Evolutionary conservation across 1,284 basidiomycete genomes (phyloP).

Genomic region (Moesziomyces antarcticus): DNA sequence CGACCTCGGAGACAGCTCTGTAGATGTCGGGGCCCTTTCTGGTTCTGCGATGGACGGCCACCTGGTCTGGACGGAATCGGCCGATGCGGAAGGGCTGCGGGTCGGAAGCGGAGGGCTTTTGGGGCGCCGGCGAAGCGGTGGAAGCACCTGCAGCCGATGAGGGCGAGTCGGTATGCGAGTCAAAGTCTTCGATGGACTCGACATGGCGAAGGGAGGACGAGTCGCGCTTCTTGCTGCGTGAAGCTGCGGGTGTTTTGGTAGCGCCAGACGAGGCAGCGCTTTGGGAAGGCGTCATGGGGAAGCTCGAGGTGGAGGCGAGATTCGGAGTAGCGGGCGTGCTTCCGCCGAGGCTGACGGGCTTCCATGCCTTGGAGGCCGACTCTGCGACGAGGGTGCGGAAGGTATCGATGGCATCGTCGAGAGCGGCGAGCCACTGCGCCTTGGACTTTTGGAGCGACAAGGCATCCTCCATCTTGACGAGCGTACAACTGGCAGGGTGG

Average conservation of each 20-base stretch:
- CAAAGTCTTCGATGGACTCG: constrained; percentile 31
- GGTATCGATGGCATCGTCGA: constrained; percentile 46
- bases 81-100: constrained; percentile 25
- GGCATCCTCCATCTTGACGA: constrained; percentile 31
- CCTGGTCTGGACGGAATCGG: constrained; percentile 66
- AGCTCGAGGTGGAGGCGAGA: constrained; percentile 21
- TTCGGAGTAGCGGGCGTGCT: constrained; percentile 32
- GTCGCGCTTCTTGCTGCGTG: constrained; percentile 24
- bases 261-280: constrained; percentile 3
- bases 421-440: constrained; percentile 53
- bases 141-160: constrained; percentile 5
- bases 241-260: constrained; percentile 2
- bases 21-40: constrained; percentile 79
- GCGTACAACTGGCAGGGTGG: no score
- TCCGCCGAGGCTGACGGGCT: constrained; percentile 28
- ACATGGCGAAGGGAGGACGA: constrained; percentile 34
- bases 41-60: constrained; percentile 69
- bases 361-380: constrained; percentile 51
- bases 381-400: constrained; percentile 51
- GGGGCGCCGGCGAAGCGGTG: background rate
- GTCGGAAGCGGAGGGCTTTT: constrained; percentile 4
- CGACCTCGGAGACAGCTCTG: constrained; percentile 82
- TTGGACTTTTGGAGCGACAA: constrained; percentile 42
- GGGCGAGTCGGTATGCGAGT: constrained; percentile 11
- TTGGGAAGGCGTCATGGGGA: constrained; percentile 12